phyloP scores from a whole-genome alignment of 179 eudicot species.

The Sideroxylon spinosum region DNA sequence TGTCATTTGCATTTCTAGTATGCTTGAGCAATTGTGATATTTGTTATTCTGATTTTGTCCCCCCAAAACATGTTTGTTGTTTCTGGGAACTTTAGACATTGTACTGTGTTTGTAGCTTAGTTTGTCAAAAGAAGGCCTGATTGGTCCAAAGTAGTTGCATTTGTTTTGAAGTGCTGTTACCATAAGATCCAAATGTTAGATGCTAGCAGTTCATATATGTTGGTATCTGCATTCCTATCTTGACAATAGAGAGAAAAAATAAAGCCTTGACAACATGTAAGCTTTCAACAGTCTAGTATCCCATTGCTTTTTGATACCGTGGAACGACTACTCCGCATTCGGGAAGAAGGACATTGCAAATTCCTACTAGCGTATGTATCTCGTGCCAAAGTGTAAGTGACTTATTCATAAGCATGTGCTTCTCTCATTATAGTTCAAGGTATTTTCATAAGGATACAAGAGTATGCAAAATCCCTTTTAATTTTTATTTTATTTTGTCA shows the following conservation, averaged over 20 bases:
- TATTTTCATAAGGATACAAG: not conserved
- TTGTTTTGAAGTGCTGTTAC: not conserved
- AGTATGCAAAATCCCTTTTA: not conserved
- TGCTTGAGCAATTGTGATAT: not conserved
- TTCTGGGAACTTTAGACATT: no score
- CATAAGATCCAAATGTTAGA: not conserved
- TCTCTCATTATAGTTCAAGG: not conserved
- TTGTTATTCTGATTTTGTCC: not conserved
- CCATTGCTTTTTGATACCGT: conserved; percentile 76
- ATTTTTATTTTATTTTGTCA: not conserved
- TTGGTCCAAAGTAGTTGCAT: not conserved
- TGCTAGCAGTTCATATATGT: not conserved
- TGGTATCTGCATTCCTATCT: not conserved
- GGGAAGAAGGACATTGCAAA: conserved; percentile 48
- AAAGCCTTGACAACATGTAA: conserved; percentile 56
- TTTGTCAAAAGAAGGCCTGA: not conserved
- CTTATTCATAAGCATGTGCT: not conserved
- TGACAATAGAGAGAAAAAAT: not conserved
- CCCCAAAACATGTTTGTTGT: no score
- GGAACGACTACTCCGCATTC: conserved; percentile 51
- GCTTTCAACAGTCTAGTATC: conserved; percentile 84
- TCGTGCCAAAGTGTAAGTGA: conserved; percentile 68
- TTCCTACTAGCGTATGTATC: conserved; percentile 82
- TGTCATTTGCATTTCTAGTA: not conserved
- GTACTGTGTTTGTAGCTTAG: no score